phyloP scores from a whole-genome alignment of 2,329 filamentous ascomycete genomes.

The Ophioceras dolichostomum region DNA sequence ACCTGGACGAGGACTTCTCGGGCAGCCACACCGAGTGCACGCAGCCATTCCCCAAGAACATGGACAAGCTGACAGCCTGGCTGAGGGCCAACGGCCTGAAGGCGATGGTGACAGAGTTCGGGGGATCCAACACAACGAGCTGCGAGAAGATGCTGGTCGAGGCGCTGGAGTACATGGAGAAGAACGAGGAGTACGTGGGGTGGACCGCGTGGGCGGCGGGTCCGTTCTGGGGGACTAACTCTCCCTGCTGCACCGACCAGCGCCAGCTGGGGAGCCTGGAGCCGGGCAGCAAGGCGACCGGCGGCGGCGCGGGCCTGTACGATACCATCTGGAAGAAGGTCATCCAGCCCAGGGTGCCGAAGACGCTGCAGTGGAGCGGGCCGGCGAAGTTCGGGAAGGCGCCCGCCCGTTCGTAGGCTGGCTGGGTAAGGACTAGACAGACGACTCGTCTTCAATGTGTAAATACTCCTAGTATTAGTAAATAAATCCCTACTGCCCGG shows the following conservation, averaged over 20 bases:
- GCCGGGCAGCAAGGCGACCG: constrained; percentile 28
- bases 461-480: too few relatives aligned
- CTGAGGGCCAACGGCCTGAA: constrained; percentile 27
- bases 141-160: constrained; percentile 25
- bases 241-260: constrained; percentile 24
- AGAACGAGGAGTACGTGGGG: constrained; percentile 34
- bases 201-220: constrained; percentile 38
- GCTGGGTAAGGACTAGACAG: too few relatives aligned
- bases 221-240: constrained; percentile 31
- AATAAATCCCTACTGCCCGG: too few relatives aligned
- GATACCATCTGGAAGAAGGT: constrained; percentile 30
- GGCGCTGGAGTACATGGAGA: constrained; percentile 31
- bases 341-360: constrained; percentile 23
- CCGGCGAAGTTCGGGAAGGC: constrained; percentile 1
- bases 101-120: constrained; percentile 37
- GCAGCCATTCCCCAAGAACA: constrained; percentile 22
- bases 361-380: constrained; percentile 6
- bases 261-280: constrained; percentile 29
- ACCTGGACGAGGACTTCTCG: constrained; percentile 35
- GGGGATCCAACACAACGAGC: constrained; percentile 29
- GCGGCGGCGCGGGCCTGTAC: constrained; percentile 28
- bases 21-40: constrained; percentile 27
- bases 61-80: constrained; percentile 30
- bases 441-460: too few relatives aligned
- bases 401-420: too few relatives aligned